Conservation (phyloP, 2,329 filamentous ascomycete species). For the Amauroascus verrucosus region DNA sequence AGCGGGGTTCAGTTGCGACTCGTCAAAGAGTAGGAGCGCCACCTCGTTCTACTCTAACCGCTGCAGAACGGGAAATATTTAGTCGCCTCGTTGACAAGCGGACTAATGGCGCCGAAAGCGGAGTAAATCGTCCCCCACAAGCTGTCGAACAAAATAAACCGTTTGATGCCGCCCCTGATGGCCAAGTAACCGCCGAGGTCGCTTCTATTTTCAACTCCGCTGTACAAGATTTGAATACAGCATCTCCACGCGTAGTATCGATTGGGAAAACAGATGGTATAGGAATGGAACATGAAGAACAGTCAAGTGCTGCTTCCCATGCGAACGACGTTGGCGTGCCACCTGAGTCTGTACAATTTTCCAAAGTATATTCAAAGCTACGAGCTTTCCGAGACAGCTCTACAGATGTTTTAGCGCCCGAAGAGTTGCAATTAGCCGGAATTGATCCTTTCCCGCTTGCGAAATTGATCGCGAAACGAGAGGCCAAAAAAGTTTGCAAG, state of each 20-base stretch:
- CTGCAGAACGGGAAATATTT: conserved; percentile 9
- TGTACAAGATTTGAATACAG: background rate
- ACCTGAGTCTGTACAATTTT: background rate
- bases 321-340: background rate
- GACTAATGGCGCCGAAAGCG: background rate
- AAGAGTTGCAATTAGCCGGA: conserved; percentile 3
- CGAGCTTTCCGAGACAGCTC: conserved; percentile 7
- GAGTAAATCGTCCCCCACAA: background rate
- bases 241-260: background rate
- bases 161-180: background rate
- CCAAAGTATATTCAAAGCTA: conserved; percentile 6
- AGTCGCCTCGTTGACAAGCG: conserved; percentile 1
- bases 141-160: background rate
- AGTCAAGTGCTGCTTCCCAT: background rate
- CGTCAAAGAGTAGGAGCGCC: background rate
- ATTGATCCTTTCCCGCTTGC: conserved; percentile 12
- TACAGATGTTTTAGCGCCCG: conserved; percentile 4
- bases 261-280: background rate
- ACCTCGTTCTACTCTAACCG: conserved; percentile 6
- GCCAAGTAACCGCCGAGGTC: conserved; percentile 5
- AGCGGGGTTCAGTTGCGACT: background rate
- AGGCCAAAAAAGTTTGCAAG: conserved; percentile 25
- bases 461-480: conserved; percentile 23
- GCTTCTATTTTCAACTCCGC: conserved; percentile 12
- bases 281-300: background rate